These are phyloP conservation scores for Elsinoe batatas DNA, from an alignment of 2,329 filamentous ascomycete genomes.

Conservation along the genomic window DNA sequence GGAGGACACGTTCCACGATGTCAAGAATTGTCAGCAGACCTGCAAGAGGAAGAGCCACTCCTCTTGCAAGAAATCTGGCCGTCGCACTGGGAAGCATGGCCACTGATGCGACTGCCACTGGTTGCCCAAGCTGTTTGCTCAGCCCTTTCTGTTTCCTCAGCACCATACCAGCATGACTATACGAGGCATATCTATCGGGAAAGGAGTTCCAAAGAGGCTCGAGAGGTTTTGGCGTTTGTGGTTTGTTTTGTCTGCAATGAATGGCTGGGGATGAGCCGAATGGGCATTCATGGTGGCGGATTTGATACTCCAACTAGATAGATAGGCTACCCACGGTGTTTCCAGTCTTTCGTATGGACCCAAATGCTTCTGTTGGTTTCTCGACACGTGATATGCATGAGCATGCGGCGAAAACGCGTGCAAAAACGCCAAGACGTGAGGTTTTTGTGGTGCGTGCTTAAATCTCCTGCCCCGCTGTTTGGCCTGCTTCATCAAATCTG, in stretches of 20 bases:
- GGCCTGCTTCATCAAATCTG: constrained; percentile 1
- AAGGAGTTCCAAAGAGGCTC: background rate
- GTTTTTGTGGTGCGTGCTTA: constrained; percentile 2
- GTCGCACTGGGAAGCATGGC: background rate
- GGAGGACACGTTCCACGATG: background rate
- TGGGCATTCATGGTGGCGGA: background rate
- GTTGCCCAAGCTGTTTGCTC: background rate
- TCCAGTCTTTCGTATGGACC: background rate
- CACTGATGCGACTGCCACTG: background rate
- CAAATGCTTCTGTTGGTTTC: background rate
- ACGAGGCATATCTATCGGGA: background rate
- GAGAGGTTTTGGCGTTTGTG: background rate
- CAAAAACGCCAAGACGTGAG: constrained; percentile 6
- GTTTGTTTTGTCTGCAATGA: background rate
- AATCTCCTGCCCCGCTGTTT: constrained; percentile 9
- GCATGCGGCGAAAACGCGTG: background rate
- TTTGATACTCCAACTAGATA: background rate
- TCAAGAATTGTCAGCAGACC: background rate
- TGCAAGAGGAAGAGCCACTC: background rate
- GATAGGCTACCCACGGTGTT: background rate
- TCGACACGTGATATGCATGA: background rate
- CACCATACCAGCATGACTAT: background rate
- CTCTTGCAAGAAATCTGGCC: background rate
- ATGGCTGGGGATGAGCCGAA: background rate
- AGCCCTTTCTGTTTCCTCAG: background rate